Percentiles rank a stretch among this genome's conserved stretches.
Evolutionary conservation across 768 basidiomycete genomes (phyloP).

Genomic region (Dendrothele bispora): DNA sequence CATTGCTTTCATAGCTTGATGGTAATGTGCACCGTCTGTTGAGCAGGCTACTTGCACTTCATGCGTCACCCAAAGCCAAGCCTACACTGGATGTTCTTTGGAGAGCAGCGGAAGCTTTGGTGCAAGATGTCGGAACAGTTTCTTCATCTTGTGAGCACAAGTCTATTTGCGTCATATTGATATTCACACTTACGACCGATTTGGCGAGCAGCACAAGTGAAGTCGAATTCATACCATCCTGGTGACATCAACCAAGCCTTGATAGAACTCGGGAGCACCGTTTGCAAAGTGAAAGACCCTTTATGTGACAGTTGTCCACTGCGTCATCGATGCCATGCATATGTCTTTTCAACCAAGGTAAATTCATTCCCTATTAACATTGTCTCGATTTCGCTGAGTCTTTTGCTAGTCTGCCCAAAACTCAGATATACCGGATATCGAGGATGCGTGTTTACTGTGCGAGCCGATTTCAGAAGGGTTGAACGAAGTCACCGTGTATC

Average conservation of each 20-base stretch:
- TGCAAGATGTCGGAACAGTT: conserved; percentile 32
- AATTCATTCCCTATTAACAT: not conserved
- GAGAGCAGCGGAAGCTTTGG: conserved; percentile 71
- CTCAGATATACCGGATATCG: conserved; percentile 56
- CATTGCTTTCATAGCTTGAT: conserved; percentile 58
- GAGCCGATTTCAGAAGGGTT: conserved; percentile 44
- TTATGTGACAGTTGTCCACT: conserved; percentile 74
- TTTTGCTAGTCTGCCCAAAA: conserved; percentile 1
- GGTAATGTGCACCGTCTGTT: conserved; percentile 89
- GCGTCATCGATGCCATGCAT: conserved; percentile 66
- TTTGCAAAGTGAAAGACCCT: conserved; percentile 87
- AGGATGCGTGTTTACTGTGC: conserved; percentile 74
- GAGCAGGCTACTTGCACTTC: conserved; percentile 77
- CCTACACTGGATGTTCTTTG: conserved; percentile 79
- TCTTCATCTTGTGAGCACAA: not conserved
- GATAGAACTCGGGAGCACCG: conserved; percentile 92
- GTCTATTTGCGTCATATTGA: not conserved
- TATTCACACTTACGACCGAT: not conserved
- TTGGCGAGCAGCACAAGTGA: not conserved
- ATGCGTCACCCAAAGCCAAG: conserved; percentile 82
- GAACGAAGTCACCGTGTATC: conserved; percentile 67
- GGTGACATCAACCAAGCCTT: conserved; percentile 92
- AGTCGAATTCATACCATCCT: conserved; percentile 37
- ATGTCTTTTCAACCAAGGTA: conserved; percentile 24
- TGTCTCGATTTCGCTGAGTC: not conserved